Conservation (phyloP, 169 alveolate genomes). For the Cryptosporidium bovis region DNA sequence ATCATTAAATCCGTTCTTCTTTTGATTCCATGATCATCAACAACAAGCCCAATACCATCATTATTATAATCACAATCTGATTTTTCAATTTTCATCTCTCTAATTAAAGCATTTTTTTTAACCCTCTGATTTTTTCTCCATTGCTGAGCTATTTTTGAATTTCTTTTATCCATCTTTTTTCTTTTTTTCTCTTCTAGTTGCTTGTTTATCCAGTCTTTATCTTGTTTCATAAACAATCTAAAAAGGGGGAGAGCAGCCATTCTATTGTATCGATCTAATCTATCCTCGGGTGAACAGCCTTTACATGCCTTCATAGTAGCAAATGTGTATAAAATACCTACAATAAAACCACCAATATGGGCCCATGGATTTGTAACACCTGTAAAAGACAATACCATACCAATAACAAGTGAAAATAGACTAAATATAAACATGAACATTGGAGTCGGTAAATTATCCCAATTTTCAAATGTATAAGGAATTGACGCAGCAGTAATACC, state of each 20-base stretch:
- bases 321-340: constrained; percentile 57
- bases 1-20: constrained; percentile 55
- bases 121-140: constrained; percentile 70
- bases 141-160: constrained; percentile 62
- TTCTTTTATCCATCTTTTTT: constrained; percentile 62
- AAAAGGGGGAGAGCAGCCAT: constrained; percentile 71
- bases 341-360: constrained; percentile 66
- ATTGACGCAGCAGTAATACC: constrained; percentile 90
- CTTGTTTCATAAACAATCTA: constrained; percentile 73
- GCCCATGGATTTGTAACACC: constrained; percentile 75
- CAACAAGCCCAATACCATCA: constrained; percentile 42
- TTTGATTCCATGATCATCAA: constrained; percentile 61
- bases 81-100: constrained; percentile 39
- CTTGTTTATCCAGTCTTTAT: constrained; percentile 58
- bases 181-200: constrained; percentile 67
- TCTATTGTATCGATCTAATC: constrained; percentile 68
- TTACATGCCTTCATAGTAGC: constrained; percentile 69
- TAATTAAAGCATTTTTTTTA: constrained; percentile 61
- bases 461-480: constrained; percentile 79
- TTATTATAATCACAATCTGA: constrained; percentile 15
- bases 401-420: constrained; percentile 48
- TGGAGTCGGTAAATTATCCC: constrained; percentile 69
- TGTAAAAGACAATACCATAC: constrained; percentile 72
- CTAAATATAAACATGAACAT: constrained; percentile 64
- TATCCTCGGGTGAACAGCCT: constrained; percentile 72